Conservation (phyloP, 1,284 basidiomycete genomes). For the Microbotryum violaceum region DNA sequence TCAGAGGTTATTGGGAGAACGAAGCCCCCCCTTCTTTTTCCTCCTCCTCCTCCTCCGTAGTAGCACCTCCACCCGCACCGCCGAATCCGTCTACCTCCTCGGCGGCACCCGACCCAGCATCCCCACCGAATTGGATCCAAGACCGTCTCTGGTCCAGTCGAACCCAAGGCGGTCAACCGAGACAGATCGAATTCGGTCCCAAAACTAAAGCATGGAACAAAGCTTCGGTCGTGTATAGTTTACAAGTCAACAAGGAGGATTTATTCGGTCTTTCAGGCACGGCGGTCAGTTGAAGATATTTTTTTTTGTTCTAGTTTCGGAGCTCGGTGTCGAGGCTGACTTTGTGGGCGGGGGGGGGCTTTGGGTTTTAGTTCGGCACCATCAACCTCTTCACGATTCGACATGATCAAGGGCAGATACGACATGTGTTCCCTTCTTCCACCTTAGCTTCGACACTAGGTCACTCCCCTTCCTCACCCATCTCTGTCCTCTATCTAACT, state of each 20-base stretch:
- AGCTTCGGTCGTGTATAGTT: conserved; percentile 11
- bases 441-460: conserved; percentile 12
- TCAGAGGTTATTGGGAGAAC: conserved; percentile 35
- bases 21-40: conserved; percentile 9
- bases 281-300: no score
- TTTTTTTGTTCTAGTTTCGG: no score
- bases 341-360: no score
- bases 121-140: no score
- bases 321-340: no score
- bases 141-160: no score
- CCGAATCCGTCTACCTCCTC: no score
- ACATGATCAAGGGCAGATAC: conserved; percentile 76
- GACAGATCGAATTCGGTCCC: neutral
- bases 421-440: conserved; percentile 54
- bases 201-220: conserved; percentile 1
- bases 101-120: no score
- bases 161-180: no score
- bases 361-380: conserved; percentile 56
- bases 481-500: conserved; percentile 75
- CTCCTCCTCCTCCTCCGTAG: no score
- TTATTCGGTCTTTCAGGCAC: neutral
- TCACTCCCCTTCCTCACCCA: conserved; percentile 57
- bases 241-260: conserved; percentile 2
- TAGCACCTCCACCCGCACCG: no score
- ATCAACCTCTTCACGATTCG: conserved; percentile 88